Base-by-base conservation (phyloP, 2,329 filamentous ascomycete genomes). In the Colletotrichum ledebouriae region DNA sequence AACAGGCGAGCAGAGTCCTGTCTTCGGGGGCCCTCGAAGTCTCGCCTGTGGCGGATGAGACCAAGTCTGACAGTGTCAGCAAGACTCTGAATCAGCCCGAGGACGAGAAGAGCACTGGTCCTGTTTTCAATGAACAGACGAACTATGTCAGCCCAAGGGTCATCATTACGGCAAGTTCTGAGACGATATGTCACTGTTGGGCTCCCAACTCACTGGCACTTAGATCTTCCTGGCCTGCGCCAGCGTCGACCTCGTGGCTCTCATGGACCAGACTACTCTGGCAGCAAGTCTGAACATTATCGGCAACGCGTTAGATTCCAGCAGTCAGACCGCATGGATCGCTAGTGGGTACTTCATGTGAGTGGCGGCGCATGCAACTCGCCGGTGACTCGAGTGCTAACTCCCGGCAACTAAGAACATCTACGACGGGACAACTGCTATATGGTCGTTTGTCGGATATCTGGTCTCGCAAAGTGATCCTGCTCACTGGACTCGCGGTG, bases 241-340 rank as follows among this genome's bases (percentile, higher is more conserved):
- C 50, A 86, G 80, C 22, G 84, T 87, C 64, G 86, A 88, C 59
- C 75, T 88, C 44, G 72, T 87, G 37, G 85, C 86, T 0, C 77
- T 88, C 57, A 86, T 88, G 78, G 86, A 88, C 73, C 86, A 88
- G 74, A 88, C 86, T 0, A 87, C 85, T 2, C 76, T 88, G 37
- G 86, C 86, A 0, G 80, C 84, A 13, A 86, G 84, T 77, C 76
- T 88, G 70, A 84, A 84, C 53, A 86, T 87, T 57, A 82, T 88
- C 25, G 83, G 83, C n/a, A 81, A 82, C 67, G 79, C 83, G 0
- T 75, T 88, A 5, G 76, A 82, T 3, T 84, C 85, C 13, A 83
- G 81, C 55, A 77, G 81, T 34, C 81, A 87, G 67, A 80, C 82
- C 0, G 83, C 85, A 0, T 88, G 86, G 86, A 85, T 88, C 50